Evolutionary conservation across 2,329 filamentous ascomycete species (phyloP).

Genomic region (Aureobasidium sp.): DNA sequence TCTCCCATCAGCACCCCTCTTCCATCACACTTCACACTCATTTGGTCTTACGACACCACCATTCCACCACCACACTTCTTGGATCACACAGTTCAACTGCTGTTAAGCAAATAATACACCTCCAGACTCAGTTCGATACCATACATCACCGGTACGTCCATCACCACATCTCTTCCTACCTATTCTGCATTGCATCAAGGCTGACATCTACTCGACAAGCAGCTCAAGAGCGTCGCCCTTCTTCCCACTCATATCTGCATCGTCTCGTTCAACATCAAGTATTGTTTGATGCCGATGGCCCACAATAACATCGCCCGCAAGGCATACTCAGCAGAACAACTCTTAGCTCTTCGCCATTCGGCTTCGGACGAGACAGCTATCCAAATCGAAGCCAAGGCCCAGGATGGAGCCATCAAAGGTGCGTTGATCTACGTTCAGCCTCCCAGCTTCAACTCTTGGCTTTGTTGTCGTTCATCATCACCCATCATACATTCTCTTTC

Average conservation of each 20-base stretch:
- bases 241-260: not conserved
- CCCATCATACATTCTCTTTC: not conserved
- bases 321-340: conserved; percentile 30
- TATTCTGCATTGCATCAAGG: not conserved
- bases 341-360: conserved; percentile 26
- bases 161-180: not conserved
- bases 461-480: not conserved
- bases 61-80: not conserved
- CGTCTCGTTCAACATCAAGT: not conserved
- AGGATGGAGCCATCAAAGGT: conserved; percentile 31
- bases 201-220: not conserved
- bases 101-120: conserved; percentile 1
- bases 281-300: conserved; percentile 11
- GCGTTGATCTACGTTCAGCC: conserved; percentile 8
- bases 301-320: conserved; percentile 21
- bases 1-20: not conserved
- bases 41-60: conserved; percentile 1
- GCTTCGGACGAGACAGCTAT: conserved; percentile 26
- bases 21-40: conserved; percentile 5
- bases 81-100: not conserved
- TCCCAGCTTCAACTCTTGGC: not conserved
- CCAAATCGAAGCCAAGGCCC: conserved; percentile 27
- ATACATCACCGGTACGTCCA: not conserved
- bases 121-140: not conserved
- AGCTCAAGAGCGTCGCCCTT: not conserved